Conservation (phyloP, 176 grass and related monocot species). For the Oryza nivara region DNA sequence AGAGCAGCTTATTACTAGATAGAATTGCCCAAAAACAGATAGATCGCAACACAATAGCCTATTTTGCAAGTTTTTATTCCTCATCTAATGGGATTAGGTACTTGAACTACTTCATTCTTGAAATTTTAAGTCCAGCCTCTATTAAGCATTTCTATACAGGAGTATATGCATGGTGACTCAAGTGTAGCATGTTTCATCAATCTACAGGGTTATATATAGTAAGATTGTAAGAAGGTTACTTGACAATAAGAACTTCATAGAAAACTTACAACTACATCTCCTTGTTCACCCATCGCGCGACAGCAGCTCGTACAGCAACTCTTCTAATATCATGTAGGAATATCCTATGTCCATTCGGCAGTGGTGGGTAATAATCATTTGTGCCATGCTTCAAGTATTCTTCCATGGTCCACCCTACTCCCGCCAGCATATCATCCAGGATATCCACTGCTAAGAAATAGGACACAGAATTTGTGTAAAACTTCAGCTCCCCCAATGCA, state of each 20-base stretch:
- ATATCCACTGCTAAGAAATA: conserved; percentile 78
- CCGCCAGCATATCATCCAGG: conserved; percentile 95
- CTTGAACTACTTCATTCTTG: conserved; percentile 4
- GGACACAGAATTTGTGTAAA: conserved; percentile 36
- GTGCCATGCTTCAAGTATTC: conserved; percentile 92
- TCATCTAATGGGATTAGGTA: neutral
- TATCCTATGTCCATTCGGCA: conserved; percentile 88
- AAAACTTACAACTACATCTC: conserved; percentile 90
- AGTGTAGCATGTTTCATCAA: neutral
- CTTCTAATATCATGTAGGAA: conserved; percentile 94
- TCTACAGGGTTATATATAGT: neutral
- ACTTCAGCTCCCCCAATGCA: neutral
- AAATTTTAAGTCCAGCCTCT: conserved; percentile 7
- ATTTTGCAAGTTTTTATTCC: conserved; percentile 2
- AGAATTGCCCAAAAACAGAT: neutral
- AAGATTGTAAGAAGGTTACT: neutral
- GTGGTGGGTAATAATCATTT: conserved; percentile 97
- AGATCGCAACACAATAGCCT: neutral
- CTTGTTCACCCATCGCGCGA: conserved; percentile 98
- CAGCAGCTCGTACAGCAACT: conserved; percentile 86
- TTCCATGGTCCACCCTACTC: conserved; percentile 95
- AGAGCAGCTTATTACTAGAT: neutral
- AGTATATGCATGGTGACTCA: neutral
- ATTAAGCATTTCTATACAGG: conserved; percentile 18
- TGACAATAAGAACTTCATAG: neutral